A percentile compares a stretch with the other conserved stretches of the same genome.
These are phyloP conservation scores for Aspergillus nanangensis DNA, from an alignment of 495 filamentous ascomycete species.

Conservation along the genomic window DNA sequence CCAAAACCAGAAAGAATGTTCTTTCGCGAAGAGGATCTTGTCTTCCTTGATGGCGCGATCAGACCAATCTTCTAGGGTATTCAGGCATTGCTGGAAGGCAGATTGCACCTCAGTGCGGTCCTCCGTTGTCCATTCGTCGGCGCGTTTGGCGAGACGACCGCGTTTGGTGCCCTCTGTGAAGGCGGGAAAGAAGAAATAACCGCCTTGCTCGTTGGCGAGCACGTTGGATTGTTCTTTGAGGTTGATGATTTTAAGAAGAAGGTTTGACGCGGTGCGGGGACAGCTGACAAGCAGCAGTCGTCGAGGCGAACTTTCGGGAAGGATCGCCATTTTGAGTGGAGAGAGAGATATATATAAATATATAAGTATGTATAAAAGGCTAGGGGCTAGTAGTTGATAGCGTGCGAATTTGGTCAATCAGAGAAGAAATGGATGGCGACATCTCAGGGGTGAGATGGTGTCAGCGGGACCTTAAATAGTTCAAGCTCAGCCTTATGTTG, in stretches of 20 bases:
- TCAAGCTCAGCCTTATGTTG: neutral
- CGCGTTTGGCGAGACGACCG: slow-evolving; percentile 12
- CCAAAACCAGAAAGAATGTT: slow-evolving; percentile 28
- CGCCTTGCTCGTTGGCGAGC: slow-evolving; percentile 13
- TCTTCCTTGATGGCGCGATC: slow-evolving; percentile 16
- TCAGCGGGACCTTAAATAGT: neutral
- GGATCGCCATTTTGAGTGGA: neutral
- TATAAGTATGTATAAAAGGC: neutral
- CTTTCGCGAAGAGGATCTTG: slow-evolving; percentile 35
- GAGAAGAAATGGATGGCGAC: slow-evolving; percentile 2
- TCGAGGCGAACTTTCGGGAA: neutral
- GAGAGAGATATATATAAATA: too few relatives aligned
- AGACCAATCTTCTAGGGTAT: slow-evolving; percentile 22
- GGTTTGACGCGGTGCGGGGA: slow-evolving; percentile 35
- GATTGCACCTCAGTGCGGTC: slow-evolving; percentile 11
- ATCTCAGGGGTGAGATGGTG: neutral
- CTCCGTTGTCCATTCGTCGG: slow-evolving; percentile 22
- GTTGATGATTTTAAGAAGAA: slow-evolving; percentile 25
- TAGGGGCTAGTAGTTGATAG: neutral
- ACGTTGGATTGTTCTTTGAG: slow-evolving; percentile 22
- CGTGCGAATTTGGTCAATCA: neutral
- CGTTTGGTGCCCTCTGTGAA: slow-evolving; percentile 6
- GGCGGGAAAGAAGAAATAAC: slow-evolving; percentile 26
- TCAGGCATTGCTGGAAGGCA: slow-evolving; percentile 18
- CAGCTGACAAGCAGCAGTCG: slow-evolving; percentile 24